Base-by-base conservation (phyloP, 768 basidiomycete species). In the Phaeotremella fagi region DNA sequence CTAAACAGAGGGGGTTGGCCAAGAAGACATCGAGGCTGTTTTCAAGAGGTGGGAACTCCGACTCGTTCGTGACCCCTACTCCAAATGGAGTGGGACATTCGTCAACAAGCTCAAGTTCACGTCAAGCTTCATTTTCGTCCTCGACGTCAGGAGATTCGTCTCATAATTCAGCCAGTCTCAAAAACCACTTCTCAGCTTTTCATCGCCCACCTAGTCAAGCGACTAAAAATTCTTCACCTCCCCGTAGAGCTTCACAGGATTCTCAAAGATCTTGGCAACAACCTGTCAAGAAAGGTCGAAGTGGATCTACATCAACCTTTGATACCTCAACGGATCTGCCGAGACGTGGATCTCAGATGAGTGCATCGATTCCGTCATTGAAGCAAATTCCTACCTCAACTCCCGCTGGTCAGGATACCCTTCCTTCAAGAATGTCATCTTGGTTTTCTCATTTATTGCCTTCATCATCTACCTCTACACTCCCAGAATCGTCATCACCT, bases 371-470 rank as follows among this genome's bases (percentile, higher is more conserved):
- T 1, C 69, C 69, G 5, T 26, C 50, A 0, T 28, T 61, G 63
- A 16, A 57, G 69, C 18, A 46, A 64, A 23, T 29, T 50, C 12
- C 47, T 62, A 3, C 66, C 69, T 36, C 65, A 59, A 45, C 20
- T 23, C 45, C 52, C 2, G 52, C 48, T 26, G 48, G 58, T 6
- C 37, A 41, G 2, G 57, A 62, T 6, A 61, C 35, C 24, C 52
- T 71, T 43, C 60, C 69, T 1, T 55, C 69, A 14, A 54, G 69
- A 6, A 71, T 71, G 69, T 68, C 69, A 1, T 53, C 61, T 16
- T 71, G 69, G 69, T 71, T 71, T 53, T 66, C 69, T n/a, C 60
- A 68, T 43, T 56, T 71, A 20, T 43, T 71, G 11, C 66, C 66
- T 2, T 64, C 59, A 2, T 28, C 57, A 0, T 61, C 65, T 1